These are phyloP conservation scores for Erysimum cheiri DNA, from an alignment of 441 rosid species.

Conservation along the genomic window DNA sequence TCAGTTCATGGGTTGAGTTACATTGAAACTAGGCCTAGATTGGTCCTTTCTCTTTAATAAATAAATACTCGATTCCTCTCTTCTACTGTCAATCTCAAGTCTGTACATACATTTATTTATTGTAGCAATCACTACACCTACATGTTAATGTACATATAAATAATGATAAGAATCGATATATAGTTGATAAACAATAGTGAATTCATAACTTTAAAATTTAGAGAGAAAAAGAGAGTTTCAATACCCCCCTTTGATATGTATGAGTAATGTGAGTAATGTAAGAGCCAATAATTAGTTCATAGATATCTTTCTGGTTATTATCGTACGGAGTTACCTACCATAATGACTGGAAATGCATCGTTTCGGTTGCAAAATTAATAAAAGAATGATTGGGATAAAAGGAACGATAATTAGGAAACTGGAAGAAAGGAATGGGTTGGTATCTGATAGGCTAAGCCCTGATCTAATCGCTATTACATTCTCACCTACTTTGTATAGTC, in stretches of 20 bases:
- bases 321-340: background rate
- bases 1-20: constrained; percentile 9
- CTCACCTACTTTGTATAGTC: constrained; percentile 26
- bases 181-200: background rate
- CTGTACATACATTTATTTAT: constrained; percentile 17
- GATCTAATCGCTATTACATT: background rate
- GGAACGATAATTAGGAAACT: background rate
- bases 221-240: background rate
- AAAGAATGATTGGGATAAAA: background rate
- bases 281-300: background rate
- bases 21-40: constrained; percentile 1
- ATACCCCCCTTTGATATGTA: background rate
- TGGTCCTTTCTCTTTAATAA: constrained; percentile 16
- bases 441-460: background rate
- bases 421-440: constrained; percentile 4
- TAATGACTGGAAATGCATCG: background rate
- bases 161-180: background rate
- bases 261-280: background rate
- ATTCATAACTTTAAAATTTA: background rate
- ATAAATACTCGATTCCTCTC: constrained; percentile 18
- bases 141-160: background rate
- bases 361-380: background rate
- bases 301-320: background rate
- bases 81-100: background rate
- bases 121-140: background rate